phyloP scores from a whole-genome alignment of 371 early-diverging fungal genomes.

The Parasitella parasitica region DNA sequence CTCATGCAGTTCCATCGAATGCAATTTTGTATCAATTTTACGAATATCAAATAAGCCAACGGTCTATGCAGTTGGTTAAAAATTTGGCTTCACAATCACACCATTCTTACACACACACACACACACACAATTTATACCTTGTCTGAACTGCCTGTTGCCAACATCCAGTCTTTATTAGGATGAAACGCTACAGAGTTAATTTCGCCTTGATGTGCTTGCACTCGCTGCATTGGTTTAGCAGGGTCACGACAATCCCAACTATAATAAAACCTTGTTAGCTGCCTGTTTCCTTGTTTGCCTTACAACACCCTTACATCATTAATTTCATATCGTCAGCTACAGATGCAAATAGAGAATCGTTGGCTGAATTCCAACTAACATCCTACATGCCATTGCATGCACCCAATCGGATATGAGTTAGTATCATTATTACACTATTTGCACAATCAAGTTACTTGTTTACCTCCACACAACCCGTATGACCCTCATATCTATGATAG shows the following conservation, averaged over 20 bases:
- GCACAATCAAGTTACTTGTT: background rate
- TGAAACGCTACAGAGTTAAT: constrained; percentile 95
- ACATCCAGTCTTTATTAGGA: constrained; percentile 80
- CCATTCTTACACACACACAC: no score
- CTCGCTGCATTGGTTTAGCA: constrained; percentile 63
- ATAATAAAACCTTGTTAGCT: background rate
- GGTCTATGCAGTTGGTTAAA: constrained; percentile 45
- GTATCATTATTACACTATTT: background rate
- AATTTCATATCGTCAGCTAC: constrained; percentile 95
- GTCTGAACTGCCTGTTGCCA: constrained; percentile 97
- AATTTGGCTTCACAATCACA: background rate
- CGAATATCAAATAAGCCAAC: constrained; percentile 97
- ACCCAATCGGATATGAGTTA: constrained; percentile 3
- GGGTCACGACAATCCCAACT: constrained; percentile 72
- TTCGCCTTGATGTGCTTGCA: constrained; percentile 89
- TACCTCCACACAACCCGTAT: constrained; percentile 90
- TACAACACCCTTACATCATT: constrained; percentile 65
- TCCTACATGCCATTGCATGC: constrained; percentile 55
- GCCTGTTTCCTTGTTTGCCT: background rate
- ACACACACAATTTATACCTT: constrained; percentile 51
- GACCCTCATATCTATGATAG: constrained; percentile 73
- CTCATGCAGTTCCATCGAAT: constrained; percentile 88
- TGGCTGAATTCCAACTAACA: constrained; percentile 87
- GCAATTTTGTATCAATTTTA: constrained; percentile 78
- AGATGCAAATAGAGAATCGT: constrained; percentile 87